Percentiles rank a stretch among this genome's conserved stretches.
Conservation (phyloP, 179 eudicot genomes). For the Amaranthus tricolor region DNA sequence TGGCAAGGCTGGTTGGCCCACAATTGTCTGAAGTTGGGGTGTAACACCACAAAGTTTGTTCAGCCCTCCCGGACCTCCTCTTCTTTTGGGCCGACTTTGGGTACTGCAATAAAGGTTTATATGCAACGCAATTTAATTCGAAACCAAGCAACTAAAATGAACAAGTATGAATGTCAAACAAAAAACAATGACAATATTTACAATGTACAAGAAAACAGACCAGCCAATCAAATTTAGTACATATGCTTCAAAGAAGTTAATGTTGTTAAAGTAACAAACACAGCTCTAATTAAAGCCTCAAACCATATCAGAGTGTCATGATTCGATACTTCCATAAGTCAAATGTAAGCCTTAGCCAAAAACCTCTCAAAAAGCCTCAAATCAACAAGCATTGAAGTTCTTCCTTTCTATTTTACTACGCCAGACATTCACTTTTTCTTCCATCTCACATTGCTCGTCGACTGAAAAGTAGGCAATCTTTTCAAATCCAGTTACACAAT, state of each 20-base stretch:
- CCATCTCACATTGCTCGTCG: neutral
- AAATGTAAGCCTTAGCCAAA: neutral
- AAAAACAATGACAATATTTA: neutral
- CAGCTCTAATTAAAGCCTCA: neutral
- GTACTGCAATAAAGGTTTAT: conserved; percentile 37
- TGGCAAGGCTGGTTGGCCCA: conserved; percentile 77
- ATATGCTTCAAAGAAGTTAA: neutral
- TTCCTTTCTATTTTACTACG: neutral
- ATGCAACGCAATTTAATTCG: neutral
- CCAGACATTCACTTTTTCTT: neutral
- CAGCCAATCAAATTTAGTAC: neutral
- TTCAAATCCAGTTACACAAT: neutral
- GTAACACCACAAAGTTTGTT: conserved; percentile 87
- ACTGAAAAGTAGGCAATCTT: neutral
- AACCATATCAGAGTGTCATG: neutral
- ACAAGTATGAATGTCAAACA: neutral
- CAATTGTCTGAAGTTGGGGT: conserved; percentile 78
- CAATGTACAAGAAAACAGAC: neutral
- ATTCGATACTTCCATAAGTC: neutral
- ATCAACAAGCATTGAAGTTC: neutral
- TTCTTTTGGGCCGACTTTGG: conserved; percentile 58
- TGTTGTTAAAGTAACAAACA: neutral
- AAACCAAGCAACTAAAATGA: neutral
- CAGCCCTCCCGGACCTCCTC: conserved; percentile 95
- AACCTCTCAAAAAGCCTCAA: neutral